Conservation (phyloP, 768 basidiomycete genomes). For the Trametopsis cervina region DNA sequence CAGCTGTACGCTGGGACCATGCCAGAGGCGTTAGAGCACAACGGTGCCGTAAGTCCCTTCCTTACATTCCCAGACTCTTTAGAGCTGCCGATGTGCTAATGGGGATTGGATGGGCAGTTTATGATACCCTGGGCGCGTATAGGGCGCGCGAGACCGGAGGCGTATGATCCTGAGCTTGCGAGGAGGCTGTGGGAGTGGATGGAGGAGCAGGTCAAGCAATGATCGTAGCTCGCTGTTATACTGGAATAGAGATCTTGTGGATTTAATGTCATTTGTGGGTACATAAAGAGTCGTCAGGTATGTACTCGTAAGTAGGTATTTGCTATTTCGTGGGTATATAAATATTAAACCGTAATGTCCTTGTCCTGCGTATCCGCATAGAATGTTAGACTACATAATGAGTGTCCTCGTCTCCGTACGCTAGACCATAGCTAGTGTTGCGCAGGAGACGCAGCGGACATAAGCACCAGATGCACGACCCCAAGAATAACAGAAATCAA, state of each 20-base stretch:
- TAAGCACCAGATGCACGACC: constrained; percentile 29
- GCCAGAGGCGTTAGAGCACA: constrained; percentile 25
- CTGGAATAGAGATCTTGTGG: background rate
- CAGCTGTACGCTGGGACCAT: constrained; percentile 36
- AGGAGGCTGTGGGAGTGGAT: constrained; percentile 20
- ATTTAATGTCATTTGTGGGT: background rate
- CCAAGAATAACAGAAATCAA: constrained; percentile 32
- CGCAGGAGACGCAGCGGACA: constrained; percentile 1
- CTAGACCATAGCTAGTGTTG: too few species aligned
- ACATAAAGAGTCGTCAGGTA: background rate
- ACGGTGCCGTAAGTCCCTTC: constrained; percentile 26
- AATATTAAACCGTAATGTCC: too few species aligned
- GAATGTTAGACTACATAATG: too few species aligned
- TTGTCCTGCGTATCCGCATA: too few species aligned
- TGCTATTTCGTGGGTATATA: background rate
- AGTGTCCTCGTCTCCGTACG: too few species aligned
- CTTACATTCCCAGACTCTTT: too few species aligned
- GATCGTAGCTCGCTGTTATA: too few species aligned
- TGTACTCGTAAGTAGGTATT: background rate
- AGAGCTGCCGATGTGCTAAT: background rate
- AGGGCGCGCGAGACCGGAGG: constrained; percentile 10
- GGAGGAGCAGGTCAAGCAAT: constrained; percentile 18
- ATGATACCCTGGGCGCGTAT: constrained; percentile 22
- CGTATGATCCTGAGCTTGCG: constrained; percentile 12
- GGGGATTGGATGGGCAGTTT: constrained; percentile 8